phyloP scores from a whole-genome alignment of 495 filamentous ascomycete species.

The Extremus antarcticus region DNA sequence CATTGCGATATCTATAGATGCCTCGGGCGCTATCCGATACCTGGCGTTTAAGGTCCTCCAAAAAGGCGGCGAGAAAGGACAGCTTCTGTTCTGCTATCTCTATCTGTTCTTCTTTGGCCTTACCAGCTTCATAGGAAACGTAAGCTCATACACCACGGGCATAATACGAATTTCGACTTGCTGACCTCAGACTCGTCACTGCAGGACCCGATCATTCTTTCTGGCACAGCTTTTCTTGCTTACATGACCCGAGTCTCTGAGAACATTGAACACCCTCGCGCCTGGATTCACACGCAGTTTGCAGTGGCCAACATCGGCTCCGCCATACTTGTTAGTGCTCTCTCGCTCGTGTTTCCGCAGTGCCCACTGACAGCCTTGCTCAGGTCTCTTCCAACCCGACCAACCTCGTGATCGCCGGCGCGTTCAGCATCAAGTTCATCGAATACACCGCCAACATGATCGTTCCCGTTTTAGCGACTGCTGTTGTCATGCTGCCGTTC shows the following conservation, averaged over 20 bases:
- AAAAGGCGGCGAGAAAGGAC: slow-evolving; percentile 47
- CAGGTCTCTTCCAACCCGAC: slow-evolving; percentile 58
- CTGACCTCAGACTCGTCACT: not conserved
- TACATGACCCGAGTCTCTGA: slow-evolving; percentile 62
- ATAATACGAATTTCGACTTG: too few relatives aligned
- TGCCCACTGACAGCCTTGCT: not conserved
- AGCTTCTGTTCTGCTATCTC: slow-evolving; percentile 54
- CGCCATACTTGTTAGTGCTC: slow-evolving; percentile 41
- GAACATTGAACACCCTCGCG: slow-evolving; percentile 54
- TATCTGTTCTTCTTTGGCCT: slow-evolving; percentile 55
- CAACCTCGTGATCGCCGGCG: slow-evolving; percentile 59
- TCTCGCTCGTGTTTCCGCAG: too few relatives aligned
- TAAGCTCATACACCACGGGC: too few relatives aligned
- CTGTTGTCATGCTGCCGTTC: slow-evolving; percentile 52
- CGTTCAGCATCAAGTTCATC: slow-evolving; percentile 56
- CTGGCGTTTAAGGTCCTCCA: slow-evolving; percentile 59
- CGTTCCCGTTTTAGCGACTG: slow-evolving; percentile 52
- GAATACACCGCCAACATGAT: slow-evolving; percentile 60
- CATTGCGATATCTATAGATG: slow-evolving; percentile 63
- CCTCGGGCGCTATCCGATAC: slow-evolving; percentile 53
- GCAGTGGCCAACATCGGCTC: slow-evolving; percentile 57
- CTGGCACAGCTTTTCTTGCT: slow-evolving; percentile 56
- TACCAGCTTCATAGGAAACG: slow-evolving; percentile 54
- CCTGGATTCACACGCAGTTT: slow-evolving; percentile 61
- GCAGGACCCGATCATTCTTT: slow-evolving; percentile 53